phyloP scores from a whole-genome alignment of 805 yeast genomes.

The Cyberlindnera samutprakarnensis region DNA sequence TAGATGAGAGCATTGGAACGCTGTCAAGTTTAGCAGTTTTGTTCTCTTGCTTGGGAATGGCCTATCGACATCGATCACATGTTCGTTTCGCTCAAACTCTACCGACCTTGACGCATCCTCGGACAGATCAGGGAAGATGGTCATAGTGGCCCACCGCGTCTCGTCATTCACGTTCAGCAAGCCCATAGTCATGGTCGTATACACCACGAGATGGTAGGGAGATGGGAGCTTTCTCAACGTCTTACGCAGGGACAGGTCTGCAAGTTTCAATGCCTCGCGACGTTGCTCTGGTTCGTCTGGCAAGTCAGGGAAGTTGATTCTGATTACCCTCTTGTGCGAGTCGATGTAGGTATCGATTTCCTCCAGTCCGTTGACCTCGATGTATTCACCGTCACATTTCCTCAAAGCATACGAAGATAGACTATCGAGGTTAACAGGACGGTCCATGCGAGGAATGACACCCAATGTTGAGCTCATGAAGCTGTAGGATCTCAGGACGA shows the following conservation, averaged over 20 bases:
- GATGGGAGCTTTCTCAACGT: constrained; percentile 66
- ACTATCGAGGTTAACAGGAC: constrained; percentile 31
- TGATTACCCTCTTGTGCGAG: constrained; percentile 51
- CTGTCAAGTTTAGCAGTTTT: constrained; percentile 23
- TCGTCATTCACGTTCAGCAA: constrained; percentile 21
- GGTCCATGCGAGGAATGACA: constrained; percentile 44
- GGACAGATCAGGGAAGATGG: constrained; percentile 51
- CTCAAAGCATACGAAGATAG: constrained; percentile 34
- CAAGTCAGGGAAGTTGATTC: constrained; percentile 48
- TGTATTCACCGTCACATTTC: constrained; percentile 45
- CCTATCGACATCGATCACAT: constrained; percentile 24
- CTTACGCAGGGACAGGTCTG: constrained; percentile 35
- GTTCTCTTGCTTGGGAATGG: constrained; percentile 27
- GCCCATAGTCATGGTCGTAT: constrained; percentile 36
- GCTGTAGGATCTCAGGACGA: constrained; percentile 42
- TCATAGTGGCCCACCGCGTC: constrained; percentile 26
- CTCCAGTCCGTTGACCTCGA: constrained; percentile 35
- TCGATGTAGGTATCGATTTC: constrained; percentile 55
- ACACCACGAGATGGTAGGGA: constrained; percentile 57
- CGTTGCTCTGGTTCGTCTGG: constrained; percentile 28
- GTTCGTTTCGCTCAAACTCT: constrained; percentile 47
- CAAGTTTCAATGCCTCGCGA: constrained; percentile 14
- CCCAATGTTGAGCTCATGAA: constrained; percentile 53
- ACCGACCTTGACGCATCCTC: constrained; percentile 38
- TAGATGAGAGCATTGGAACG: constrained; percentile 26